These are phyloP conservation scores for Styphnolobium japonicum DNA, from an alignment of 306 rosid genomes.

Conservation along the genomic window DNA sequence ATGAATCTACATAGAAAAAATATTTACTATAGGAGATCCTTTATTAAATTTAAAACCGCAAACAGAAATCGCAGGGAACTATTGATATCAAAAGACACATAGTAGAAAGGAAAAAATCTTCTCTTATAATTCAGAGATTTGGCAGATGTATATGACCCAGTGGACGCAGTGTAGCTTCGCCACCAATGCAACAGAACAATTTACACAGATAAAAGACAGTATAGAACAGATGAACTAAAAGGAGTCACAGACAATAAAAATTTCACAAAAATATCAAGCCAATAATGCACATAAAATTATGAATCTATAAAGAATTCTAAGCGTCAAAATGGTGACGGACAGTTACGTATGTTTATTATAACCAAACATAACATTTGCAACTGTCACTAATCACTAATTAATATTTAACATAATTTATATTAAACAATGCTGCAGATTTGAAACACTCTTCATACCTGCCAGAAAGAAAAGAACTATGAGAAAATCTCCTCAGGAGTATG, in stretches of 20 bases:
- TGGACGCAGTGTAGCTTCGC: not conserved
- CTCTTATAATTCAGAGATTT: not conserved
- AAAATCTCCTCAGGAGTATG: slow-evolving; percentile 21
- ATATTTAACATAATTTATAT: slow-evolving; percentile 50
- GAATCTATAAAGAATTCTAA: slow-evolving; percentile 33
- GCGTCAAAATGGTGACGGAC: slow-evolving; percentile 30
- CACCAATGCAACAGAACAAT: not conserved
- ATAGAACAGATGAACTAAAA: not conserved
- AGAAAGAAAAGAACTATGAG: slow-evolving; percentile 16
- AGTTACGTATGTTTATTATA: slow-evolving; percentile 40
- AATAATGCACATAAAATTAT: slow-evolving; percentile 34
- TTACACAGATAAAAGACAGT: not conserved
- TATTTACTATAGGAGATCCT: not conserved
- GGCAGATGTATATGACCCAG: not conserved
- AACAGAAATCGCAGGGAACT: not conserved
- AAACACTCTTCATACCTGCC: slow-evolving; percentile 52
- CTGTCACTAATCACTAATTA: slow-evolving; percentile 45
- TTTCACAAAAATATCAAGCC: slow-evolving; percentile 27
- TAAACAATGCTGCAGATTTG: slow-evolving; percentile 51
- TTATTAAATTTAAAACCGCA: not conserved
- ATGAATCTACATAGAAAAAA: not conserved
- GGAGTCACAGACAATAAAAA: not conserved
- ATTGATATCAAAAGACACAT: not conserved
- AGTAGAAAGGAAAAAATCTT: not conserved
- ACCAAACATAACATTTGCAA: slow-evolving; percentile 29